Evolutionary conservation across 2,329 filamentous ascomycete species (phyloP), one percentile per base, ranked within the genome.

Genomic region (Parafenestella ontariensis): DNA sequence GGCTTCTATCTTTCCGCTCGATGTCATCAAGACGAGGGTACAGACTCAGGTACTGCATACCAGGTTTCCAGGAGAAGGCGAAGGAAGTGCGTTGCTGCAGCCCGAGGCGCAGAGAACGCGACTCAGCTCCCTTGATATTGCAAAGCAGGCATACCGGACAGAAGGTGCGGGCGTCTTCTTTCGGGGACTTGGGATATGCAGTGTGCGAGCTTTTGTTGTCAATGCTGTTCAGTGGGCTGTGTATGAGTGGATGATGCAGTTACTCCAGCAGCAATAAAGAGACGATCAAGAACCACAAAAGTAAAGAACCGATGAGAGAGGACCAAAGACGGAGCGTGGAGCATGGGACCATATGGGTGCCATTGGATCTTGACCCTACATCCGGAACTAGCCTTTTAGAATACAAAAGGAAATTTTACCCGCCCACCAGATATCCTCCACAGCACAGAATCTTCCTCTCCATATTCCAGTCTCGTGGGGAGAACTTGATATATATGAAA

Each of bases 191-290:
- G 86, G 87, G 0, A 82, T 96, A 28, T 98, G 94, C 75, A 96
- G 91, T 74, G 77, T 90, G 8, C 82, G 94, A 63, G 94, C 94
- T 0, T 97, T 98, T 73, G 80, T 96, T 47, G 94, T 97, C 34
- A 97, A 97, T 78, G 93, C 94, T 2, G 89, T 91, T n/a, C 86
- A 88, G 79, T 98, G 93, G 93, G 89, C 89, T 21, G 86, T 91
- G 5, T 97, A 97, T 72, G 93, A 97, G 77, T 92, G 89, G 87
- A 85, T 91, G 68, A 94, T 96, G 89, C 71, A 70, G 46, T 50
- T 75, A 24, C 61, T 73, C 13, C 65, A 68, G 37, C 53, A 59
- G 29, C 49, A 56, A 20, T 64, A 26, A 53, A 37, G 41, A 17
- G 15, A n/a, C 21, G 15, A 15, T 15, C 24, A 26, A 46, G 24